Conservation (phyloP, 169 alveolate genomes). For the Blepharisma undulans region DNA sequence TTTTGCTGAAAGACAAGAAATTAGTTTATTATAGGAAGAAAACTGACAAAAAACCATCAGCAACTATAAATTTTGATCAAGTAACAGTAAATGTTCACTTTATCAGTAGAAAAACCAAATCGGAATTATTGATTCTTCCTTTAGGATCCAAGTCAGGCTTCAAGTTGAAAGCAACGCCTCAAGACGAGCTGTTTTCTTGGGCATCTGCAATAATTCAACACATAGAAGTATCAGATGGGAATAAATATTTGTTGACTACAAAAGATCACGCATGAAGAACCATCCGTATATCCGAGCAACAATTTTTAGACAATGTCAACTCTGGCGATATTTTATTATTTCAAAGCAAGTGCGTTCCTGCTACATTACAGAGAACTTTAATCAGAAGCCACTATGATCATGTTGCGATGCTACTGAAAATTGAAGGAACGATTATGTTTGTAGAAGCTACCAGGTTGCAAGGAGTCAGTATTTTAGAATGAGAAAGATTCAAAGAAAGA, state of each 20-base stretch:
- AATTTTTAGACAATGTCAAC: conserved; percentile 38
- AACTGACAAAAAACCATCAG: background rate
- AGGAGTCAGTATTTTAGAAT: conserved; percentile 22
- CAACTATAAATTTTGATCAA: conserved; percentile 14
- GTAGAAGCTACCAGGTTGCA: conserved; percentile 31
- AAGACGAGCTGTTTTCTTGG: conserved; percentile 1
- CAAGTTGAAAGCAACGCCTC: background rate
- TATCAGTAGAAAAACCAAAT: background rate
- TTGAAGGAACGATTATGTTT: background rate
- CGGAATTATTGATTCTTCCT: background rate
- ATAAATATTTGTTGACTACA: background rate
- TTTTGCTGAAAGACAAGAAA: background rate
- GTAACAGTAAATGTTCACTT: background rate
- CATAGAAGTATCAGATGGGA: background rate
- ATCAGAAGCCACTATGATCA: conserved; percentile 74
- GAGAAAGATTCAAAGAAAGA: background rate
- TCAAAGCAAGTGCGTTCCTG: conserved; percentile 39
- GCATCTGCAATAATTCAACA: background rate
- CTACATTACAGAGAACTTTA: conserved; percentile 54
- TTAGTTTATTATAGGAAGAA: background rate
- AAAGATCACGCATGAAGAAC: conserved; percentile 20
- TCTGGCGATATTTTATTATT: conserved; percentile 58
- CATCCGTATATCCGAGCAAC: conserved; percentile 5
- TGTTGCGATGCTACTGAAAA: conserved; percentile 65
- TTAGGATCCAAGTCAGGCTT: background rate